phyloP scores from a whole-genome alignment of 2,329 filamentous ascomycete genomes.

The Mariannaea elegans region DNA sequence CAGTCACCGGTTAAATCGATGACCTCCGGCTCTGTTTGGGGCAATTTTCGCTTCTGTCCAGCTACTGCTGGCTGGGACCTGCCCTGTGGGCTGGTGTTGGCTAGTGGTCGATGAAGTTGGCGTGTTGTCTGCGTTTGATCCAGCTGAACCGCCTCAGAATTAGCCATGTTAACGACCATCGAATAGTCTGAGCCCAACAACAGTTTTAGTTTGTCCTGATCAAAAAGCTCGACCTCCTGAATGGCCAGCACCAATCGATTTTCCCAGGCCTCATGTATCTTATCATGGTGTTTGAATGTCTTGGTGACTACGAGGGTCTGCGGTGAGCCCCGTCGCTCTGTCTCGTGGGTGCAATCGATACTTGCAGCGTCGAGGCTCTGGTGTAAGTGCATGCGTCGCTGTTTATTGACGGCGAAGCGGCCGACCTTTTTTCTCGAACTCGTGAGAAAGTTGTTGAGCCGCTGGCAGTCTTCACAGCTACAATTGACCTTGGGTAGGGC shows the following conservation, averaged over 20 bases:
- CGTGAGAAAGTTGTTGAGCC: constrained; percentile 41
- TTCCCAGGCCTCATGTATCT: neutral
- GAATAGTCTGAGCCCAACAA: neutral
- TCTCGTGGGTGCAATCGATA: constrained; percentile 36
- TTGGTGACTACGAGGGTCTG: neutral
- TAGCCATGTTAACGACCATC: neutral
- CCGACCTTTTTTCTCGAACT: neutral
- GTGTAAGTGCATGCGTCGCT: constrained; percentile 35
- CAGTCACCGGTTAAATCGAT: neutral
- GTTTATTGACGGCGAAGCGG: constrained; percentile 26
- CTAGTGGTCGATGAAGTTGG: no score
- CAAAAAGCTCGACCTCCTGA: neutral
- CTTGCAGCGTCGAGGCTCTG: constrained; percentile 10
- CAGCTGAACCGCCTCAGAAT: neutral
- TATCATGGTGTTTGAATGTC: neutral
- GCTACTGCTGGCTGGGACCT: no score
- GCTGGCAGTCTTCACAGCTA: constrained; percentile 35
- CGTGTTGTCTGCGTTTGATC: no score
- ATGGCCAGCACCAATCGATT: neutral
- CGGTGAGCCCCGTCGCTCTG: neutral
- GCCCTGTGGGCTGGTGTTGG: neutral
- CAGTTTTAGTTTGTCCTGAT: neutral
- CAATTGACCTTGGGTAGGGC: constrained; percentile 25
- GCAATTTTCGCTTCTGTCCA: neutral
- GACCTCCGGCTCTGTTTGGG: neutral